phyloP scores from a whole-genome alignment of 2,329 filamentous ascomycete genomes.

The Nemania sp. region DNA sequence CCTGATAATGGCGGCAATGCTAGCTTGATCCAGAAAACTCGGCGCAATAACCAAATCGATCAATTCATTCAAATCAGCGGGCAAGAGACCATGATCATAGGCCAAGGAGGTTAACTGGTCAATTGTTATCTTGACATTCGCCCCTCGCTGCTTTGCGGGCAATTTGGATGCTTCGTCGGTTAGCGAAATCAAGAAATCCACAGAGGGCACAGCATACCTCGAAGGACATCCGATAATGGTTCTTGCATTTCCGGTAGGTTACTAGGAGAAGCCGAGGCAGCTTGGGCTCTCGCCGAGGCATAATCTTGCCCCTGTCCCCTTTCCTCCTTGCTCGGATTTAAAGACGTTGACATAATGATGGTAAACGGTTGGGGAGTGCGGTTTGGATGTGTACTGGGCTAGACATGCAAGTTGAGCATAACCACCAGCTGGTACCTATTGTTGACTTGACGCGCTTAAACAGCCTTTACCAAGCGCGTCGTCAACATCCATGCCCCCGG shows the following conservation, averaged over 20 bases:
- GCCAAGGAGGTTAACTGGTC: constrained; percentile 64
- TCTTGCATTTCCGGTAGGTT: constrained; percentile 23
- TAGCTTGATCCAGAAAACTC: constrained; percentile 75
- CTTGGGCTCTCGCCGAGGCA: background rate
- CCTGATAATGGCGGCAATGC: constrained; percentile 67
- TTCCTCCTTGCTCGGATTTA: background rate
- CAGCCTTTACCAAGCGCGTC: background rate
- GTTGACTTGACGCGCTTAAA: constrained; percentile 14
- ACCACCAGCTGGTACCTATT: background rate
- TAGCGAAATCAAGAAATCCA: constrained; percentile 2
- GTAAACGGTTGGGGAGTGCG: background rate
- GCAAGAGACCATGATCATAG: constrained; percentile 69
- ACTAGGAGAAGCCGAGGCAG: constrained; percentile 1
- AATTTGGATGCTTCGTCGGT: constrained; percentile 55
- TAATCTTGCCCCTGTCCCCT: constrained; percentile 1
- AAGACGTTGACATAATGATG: constrained; percentile 14
- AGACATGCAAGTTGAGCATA: background rate
- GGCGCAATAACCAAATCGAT: constrained; percentile 68
- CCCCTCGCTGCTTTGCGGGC: constrained; percentile 67
- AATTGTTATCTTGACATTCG: constrained; percentile 64
- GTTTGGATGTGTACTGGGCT: background rate
- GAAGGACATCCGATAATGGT: constrained; percentile 28
- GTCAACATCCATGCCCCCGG: no score
- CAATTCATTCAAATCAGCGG: constrained; percentile 62
- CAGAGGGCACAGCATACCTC: constrained; percentile 26